Percentiles rank a stretch among this genome's conserved stretches.
These are phyloP conservation scores for Monosporascus sp. DNA, from an alignment of 2,329 filamentous ascomycete species.

Conservation along the genomic window DNA sequence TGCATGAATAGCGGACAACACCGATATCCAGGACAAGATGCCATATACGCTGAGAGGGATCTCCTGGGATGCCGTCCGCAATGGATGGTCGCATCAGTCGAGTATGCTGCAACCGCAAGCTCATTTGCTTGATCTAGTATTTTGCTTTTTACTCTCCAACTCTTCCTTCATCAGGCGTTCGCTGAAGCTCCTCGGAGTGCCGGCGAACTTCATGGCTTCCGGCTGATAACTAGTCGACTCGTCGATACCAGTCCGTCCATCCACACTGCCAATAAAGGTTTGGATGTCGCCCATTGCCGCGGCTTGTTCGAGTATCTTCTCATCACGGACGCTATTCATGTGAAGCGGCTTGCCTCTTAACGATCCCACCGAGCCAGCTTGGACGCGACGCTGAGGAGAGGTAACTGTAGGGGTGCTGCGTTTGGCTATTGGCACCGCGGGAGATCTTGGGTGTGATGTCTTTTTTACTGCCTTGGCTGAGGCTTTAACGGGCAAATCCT, in stretches of 20 bases:
- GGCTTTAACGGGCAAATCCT: conserved; percentile 11
- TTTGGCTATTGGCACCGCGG: conserved; percentile 36
- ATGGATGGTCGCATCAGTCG: too few relatives aligned
- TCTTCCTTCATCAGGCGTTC: conserved; percentile 47
- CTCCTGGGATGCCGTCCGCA: too few relatives aligned
- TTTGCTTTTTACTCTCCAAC: conserved; percentile 26
- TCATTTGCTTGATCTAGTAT: neutral
- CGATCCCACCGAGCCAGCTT: conserved; percentile 43
- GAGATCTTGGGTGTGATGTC: conserved; percentile 37
- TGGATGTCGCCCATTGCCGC: conserved; percentile 43
- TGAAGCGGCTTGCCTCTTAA: conserved; percentile 49
- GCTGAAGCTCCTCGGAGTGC: conserved; percentile 42
- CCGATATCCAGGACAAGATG: neutral
- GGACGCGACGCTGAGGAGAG: conserved; percentile 29
- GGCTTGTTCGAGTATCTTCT: conserved; percentile 43
- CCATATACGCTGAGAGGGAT: too few relatives aligned
- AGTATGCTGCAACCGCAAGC: neutral
- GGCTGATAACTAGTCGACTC: conserved; percentile 40
- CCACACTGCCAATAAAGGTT: conserved; percentile 49
- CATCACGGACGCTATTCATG: conserved; percentile 46
- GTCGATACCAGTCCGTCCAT: conserved; percentile 45
- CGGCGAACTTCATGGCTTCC: conserved; percentile 32
- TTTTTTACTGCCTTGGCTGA: conserved; percentile 13
- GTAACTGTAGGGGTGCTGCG: conserved; percentile 23
- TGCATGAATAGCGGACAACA: neutral